phyloP scores from a whole-genome alignment of 495 filamentous ascomycete genomes.

The Xylaria telfairii region DNA sequence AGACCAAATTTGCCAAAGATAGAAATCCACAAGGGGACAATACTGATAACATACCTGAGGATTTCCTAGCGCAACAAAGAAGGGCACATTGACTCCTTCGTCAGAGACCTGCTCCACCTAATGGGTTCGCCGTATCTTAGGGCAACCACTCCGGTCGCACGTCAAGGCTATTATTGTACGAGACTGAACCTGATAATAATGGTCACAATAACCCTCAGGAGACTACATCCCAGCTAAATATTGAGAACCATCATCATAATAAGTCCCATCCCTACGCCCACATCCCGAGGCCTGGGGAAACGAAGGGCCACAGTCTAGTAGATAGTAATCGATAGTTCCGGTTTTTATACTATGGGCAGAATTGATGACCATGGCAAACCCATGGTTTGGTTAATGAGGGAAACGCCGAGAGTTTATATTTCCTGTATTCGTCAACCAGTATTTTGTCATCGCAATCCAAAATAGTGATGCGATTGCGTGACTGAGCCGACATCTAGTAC shows the following conservation, averaged over 20 bases:
- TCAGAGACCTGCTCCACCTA: neutral
- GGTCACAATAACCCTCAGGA: neutral
- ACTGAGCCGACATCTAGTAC: neutral
- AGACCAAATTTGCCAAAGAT: neutral
- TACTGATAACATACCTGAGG: neutral
- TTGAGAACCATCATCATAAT: neutral
- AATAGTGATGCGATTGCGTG: neutral
- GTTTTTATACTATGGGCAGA: neutral
- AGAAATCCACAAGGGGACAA: neutral
- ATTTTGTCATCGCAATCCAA: neutral
- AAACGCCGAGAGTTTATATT: neutral
- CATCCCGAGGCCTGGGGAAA: neutral
- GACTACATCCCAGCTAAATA: neutral
- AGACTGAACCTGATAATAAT: neutral
- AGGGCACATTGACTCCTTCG: too few species aligned
- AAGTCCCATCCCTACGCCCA: neutral
- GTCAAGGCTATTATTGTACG: neutral
- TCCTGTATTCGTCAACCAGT: too few species aligned
- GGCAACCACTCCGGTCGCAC: neutral
- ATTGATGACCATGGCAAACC: neutral
- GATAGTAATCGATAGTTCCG: neutral
- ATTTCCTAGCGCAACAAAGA: neutral
- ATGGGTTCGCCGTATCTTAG: neutral
- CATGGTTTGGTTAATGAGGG: neutral
- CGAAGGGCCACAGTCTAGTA: neutral